Base-by-base conservation (phyloP, 192 early-diverging fungal species). In the Bifiguratus adelaidae region DNA sequence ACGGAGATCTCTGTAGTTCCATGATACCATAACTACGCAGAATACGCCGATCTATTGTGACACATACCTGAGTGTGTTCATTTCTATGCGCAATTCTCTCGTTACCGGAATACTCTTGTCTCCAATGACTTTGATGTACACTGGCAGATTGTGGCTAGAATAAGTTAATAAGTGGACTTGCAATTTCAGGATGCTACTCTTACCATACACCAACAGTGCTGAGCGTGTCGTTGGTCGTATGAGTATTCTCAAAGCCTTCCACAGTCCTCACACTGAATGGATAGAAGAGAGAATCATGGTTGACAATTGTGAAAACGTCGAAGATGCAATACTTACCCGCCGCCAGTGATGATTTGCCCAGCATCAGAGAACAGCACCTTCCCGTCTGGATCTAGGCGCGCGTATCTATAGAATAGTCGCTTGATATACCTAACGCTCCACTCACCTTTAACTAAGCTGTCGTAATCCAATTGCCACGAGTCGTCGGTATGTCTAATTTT, bases 121-220 rank as follows among this genome's bases (percentile, higher is more conserved):
- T 15, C 53, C 53, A 25, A 55, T 55, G 47, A 48, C 45, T 41
- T 46, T 55, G 36, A 55, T 48, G n/a, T 30, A 48, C 9, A 55
- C 53, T 8, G 24, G 44, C 19, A 55, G 25, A 48, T 55, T 55
- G 23, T 30, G 47, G 22, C 53, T 55, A 37, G 20, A 16, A 29
- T 3, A 18, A 20, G 34, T 35, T 35, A 35, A 12, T 13, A 15
- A 32, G 11, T 26, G 6, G 20, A 35, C 21, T 7, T 33, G 23
- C 20, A 35, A 25, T 6, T 12, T 16, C 3, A 2, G 19, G 24
- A 30, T 32, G 7, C 7, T 28, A 40, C 7, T 30, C 3, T 16
- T 25, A 45, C 18, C n/a, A 47, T 36, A 40, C 27, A 55, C 53
- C 48, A 34, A 32, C 26, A 16, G n/a, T 46, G 45, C 13, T 40